Conservation (phyloP, 805 yeast species). For the Barnettozyma sucrosica region DNA sequence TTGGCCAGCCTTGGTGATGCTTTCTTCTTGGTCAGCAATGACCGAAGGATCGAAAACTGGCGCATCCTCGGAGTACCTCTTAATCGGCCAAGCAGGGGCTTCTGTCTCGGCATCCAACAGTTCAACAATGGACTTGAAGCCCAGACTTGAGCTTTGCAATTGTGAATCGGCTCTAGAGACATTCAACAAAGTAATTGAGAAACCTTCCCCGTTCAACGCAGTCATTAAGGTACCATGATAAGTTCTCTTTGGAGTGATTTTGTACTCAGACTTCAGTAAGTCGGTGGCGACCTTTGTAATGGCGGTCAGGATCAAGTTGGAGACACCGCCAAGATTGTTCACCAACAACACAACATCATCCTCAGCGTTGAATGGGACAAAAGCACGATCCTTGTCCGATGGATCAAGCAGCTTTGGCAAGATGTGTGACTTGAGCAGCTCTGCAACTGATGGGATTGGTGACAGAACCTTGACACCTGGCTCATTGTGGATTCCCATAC, state of each 20-base stretch:
- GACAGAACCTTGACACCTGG: slow-evolving; percentile 62
- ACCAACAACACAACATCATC: slow-evolving; percentile 69
- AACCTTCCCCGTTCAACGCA: slow-evolving; percentile 88
- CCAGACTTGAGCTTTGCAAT: slow-evolving; percentile 20
- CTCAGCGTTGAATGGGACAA: slow-evolving; percentile 57
- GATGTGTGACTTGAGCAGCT: slow-evolving; percentile 50
- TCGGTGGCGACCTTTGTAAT: slow-evolving; percentile 56
- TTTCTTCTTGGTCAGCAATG: slow-evolving; percentile 27
- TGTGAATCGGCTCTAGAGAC: slow-evolving; percentile 44
- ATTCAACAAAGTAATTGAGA: slow-evolving; percentile 77
- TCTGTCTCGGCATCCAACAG: slow-evolving; percentile 66
- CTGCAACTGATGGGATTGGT: slow-evolving; percentile 63
- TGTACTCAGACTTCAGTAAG: slow-evolving; percentile 45
- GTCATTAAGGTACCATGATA: slow-evolving; percentile 80
- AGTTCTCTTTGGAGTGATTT: slow-evolving; percentile 59
- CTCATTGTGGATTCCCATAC: slow-evolving; percentile 95
- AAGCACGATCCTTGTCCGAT: slow-evolving; percentile 71
- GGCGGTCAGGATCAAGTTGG: slow-evolving; percentile 70
- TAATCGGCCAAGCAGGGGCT: slow-evolving; percentile 73
- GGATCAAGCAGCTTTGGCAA: slow-evolving; percentile 55
- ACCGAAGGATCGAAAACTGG: slow-evolving; percentile 28
- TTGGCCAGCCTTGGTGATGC: slow-evolving; percentile 30
- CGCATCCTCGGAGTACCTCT: slow-evolving; percentile 23
- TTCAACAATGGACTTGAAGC: slow-evolving; percentile 37
- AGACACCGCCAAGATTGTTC: slow-evolving; percentile 88